phyloP scores from a whole-genome alignment of 2,329 filamentous ascomycete genomes.

The Sporothrix pallida region DNA sequence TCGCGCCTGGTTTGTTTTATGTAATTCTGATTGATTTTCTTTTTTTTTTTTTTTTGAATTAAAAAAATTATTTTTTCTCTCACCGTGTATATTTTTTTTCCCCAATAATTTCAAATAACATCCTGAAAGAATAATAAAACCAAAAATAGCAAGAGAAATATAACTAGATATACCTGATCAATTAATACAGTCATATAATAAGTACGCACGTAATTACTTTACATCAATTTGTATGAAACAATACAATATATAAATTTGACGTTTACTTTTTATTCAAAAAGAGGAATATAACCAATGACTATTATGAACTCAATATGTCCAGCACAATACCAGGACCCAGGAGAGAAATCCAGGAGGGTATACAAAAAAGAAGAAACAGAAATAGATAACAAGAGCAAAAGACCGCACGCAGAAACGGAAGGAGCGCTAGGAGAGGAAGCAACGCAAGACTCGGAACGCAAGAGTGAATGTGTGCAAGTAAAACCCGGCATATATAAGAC shows the following conservation, averaged over 20 bases:
- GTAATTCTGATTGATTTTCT: neutral
- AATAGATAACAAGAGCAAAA: neutral
- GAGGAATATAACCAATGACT: conserved; percentile 15
- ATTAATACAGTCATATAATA: too few species aligned
- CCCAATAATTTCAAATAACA: neutral
- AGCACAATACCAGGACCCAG: conserved; percentile 34
- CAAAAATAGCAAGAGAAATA: too few species aligned
- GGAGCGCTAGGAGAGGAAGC: conserved; percentile 10
- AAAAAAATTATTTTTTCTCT: neutral
- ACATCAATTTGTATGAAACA: neutral
- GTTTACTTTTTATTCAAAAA: conserved; percentile 12
- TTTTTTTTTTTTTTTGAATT: neutral
- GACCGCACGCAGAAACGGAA: neutral
- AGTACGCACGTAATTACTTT: too few species aligned
- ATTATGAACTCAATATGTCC: conserved; percentile 32
- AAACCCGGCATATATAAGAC: too few species aligned
- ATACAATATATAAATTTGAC: neutral
- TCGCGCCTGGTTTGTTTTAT: neutral
- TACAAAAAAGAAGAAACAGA: conserved; percentile 33
- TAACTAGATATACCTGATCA: too few species aligned
- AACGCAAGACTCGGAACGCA: neutral
- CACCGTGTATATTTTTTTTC: too few species aligned
- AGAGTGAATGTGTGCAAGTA: neutral
- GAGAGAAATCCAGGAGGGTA: conserved; percentile 40
- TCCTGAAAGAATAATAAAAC: neutral